Base-by-base conservation (phyloP, 2,329 filamentous ascomycete species). In the Annulohypoxylon truncatum region DNA sequence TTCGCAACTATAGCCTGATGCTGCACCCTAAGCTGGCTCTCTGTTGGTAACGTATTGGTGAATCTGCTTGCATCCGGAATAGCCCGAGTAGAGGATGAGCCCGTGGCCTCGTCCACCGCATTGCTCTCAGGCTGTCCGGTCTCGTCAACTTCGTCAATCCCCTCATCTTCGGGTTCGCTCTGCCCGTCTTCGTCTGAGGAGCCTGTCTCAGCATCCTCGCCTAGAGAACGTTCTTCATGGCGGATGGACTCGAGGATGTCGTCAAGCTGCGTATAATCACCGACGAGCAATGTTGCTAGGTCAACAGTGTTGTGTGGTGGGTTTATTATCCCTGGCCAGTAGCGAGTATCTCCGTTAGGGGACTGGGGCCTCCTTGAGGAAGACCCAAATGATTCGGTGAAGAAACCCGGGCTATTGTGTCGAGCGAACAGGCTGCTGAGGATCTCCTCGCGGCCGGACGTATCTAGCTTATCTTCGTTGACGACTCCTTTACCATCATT, bases 391-490 rank as follows among this genome's bases (percentile, higher is more conserved):
- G 76, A 77, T 51, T 77, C 76, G 20, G 76, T 77, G 26, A 79
- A 77, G 8, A 75, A 62, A 56, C 75, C 73, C 12, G 75, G 77
- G 51, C 72, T 76, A 58, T 64, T 72, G 57, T 69, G 74, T 42
- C 75, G 74, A 28, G 72, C 72, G 53, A 88, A 87, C 2, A 87
- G 74, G 18, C 81, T 84, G 10, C 81, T 82, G 58, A 93, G 80
- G 31, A 92, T 85, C 22, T 88, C 84, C 64, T 89, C 83, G 63
- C 89, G 84, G 71, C 85, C 82, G 4, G 86, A 85, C 1, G 82
- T 87, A 72, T 92, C 90, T 8, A 84, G 82, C 28, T 82, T 81
- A 71, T 90, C 87, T 42, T 87, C 84, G 57, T 83, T 85, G 44
- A 92, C 81, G 3, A 88, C 85, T 1, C 85, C 76, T 20, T 84